phyloP scores from a whole-genome alignment of 441 rosid genomes.

The Populus hybrid region DNA sequence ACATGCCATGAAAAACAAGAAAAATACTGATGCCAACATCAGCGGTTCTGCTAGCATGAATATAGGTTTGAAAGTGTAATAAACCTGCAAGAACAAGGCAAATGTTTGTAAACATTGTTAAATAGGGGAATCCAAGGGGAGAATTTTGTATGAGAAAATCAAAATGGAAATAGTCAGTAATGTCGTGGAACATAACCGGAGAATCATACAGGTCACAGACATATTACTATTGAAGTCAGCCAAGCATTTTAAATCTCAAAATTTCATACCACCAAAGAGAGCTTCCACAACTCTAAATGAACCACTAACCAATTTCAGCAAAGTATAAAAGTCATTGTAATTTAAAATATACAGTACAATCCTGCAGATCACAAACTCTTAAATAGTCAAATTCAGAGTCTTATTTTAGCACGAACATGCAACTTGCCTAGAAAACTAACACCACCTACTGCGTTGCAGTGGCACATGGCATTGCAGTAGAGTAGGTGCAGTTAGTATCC shows the following conservation, averaged over 20 bases:
- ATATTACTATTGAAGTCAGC: background rate
- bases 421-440: background rate
- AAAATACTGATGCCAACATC: slow-evolving; percentile 75
- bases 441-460: background rate
- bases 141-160: background rate
- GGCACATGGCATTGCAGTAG: too few species aligned
- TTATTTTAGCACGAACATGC: background rate
- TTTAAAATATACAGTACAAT: background rate
- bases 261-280: background rate
- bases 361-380: background rate
- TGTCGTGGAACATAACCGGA: background rate
- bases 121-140: background rate
- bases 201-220: background rate
- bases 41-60: slow-evolving; percentile 98
- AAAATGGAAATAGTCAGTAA: background rate
- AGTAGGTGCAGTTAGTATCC: background rate
- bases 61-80: slow-evolving; percentile 85
- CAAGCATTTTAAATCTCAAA: background rate
- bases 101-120: background rate
- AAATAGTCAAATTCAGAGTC: background rate
- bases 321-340: background rate
- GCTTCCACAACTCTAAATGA: background rate
- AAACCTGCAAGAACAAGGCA: slow-evolving; percentile 52
- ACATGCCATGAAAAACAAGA: slow-evolving; percentile 74
- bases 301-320: background rate